A percentile compares a stretch with the other conserved stretches of the same genome.
Evolutionary conservation across 2,329 filamentous ascomycete genomes (phyloP).

Genomic region (Colletotrichum chlorophyti): DNA sequence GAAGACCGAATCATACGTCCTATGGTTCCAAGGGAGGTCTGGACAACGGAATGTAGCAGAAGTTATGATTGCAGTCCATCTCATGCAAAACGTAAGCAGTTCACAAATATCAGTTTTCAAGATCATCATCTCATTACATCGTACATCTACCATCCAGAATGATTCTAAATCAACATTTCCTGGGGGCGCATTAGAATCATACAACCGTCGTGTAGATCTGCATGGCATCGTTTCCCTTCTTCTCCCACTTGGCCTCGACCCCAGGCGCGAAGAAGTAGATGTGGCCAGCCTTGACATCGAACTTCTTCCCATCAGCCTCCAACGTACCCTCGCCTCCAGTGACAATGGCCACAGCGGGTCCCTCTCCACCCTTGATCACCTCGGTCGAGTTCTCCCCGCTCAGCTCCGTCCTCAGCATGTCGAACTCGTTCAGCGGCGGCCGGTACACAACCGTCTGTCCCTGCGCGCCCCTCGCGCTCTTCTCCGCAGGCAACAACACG

Average conservation of each 20-base stretch:
- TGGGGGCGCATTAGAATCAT: constrained; percentile 27
- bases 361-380: constrained; percentile 58
- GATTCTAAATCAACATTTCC: too few relatives aligned
- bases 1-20: too few relatives aligned
- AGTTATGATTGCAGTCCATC: too few relatives aligned
- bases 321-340: constrained; percentile 65
- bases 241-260: constrained; percentile 39
- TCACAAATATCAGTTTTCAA: too few relatives aligned
- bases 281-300: constrained; percentile 65
- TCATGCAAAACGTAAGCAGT: too few relatives aligned
- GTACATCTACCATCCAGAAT: background rate
- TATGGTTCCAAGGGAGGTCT: too few relatives aligned
- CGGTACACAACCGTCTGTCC: constrained; percentile 69
- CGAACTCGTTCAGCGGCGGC: constrained; percentile 76
- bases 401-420: constrained; percentile 68
- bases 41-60: too few relatives aligned
- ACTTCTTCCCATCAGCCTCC: constrained; percentile 57
- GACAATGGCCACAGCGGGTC: constrained; percentile 69
- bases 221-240: constrained; percentile 38
- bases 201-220: constrained; percentile 47
- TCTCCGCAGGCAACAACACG: constrained; percentile 52
- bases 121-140: constrained; percentile 1
- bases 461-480: constrained; percentile 51
- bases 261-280: constrained; percentile 73
- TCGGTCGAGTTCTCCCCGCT: constrained; percentile 65